Percentiles rank a stretch among this genome's conserved stretches.
Conservation (phyloP, 2,329 filamentous ascomycete genomes). For the Passalora sequoiae region DNA sequence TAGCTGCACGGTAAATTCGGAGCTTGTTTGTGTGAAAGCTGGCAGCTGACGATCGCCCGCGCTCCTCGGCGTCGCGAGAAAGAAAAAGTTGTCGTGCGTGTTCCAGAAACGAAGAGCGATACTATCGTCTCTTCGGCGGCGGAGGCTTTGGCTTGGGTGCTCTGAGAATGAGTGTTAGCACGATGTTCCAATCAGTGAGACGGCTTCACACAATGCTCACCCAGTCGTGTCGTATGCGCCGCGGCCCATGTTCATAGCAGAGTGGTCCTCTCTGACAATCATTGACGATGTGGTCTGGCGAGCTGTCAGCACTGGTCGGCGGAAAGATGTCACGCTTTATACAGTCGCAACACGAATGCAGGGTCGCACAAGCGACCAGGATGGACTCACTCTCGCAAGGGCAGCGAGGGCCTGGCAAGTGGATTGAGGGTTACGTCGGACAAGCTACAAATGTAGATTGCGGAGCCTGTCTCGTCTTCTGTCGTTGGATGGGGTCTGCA, state of each 20-base stretch:
- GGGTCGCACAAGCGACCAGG: constrained; percentile 20
- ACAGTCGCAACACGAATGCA: constrained; percentile 13
- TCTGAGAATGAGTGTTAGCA: constrained; percentile 15
- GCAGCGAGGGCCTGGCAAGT: constrained; percentile 18
- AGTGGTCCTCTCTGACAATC: constrained; percentile 39
- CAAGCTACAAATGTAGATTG: constrained; percentile 15
- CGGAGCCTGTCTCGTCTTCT: constrained; percentile 11
- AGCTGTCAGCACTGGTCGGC: constrained; percentile 13
- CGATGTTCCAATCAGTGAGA: too few species aligned
- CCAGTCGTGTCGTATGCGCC: constrained; percentile 49
- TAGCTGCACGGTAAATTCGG: constrained; percentile 7
- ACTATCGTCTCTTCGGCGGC: constrained; percentile 28
- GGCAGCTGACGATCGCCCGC: neutral
- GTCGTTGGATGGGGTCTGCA: constrained; percentile 10
- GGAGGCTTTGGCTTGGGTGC: constrained; percentile 43
- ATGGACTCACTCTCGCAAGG: constrained; percentile 24
- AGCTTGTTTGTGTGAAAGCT: constrained; percentile 3
- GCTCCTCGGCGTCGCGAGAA: too few species aligned
- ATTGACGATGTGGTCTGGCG: constrained; percentile 28
- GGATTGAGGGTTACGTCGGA: constrained; percentile 17
- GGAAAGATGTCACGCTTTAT: constrained; percentile 13
- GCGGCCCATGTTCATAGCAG: constrained; percentile 43
- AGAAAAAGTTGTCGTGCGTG: neutral
- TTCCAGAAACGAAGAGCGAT: neutral
- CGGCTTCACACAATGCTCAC: too few species aligned